These are phyloP conservation scores for Venturia oleaginea DNA, from an alignment of 2,329 filamentous ascomycete species.

Conservation along the genomic window DNA sequence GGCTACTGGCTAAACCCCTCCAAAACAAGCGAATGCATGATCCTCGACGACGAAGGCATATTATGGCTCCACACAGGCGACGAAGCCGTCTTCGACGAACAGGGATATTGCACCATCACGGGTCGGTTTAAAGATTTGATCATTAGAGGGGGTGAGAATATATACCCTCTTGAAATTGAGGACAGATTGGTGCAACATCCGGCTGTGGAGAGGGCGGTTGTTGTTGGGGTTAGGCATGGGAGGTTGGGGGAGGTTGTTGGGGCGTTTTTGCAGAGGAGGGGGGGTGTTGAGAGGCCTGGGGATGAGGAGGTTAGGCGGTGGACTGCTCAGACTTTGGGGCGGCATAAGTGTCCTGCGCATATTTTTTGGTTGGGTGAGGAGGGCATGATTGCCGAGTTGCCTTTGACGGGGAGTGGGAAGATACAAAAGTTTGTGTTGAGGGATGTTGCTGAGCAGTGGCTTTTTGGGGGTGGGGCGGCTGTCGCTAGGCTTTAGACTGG, in stretches of 20 bases:
- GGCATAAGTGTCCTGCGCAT: constrained; percentile 52
- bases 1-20: constrained; percentile 58
- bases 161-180: constrained; percentile 65
- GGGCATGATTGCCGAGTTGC: constrained; percentile 26
- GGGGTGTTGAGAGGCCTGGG: constrained; percentile 18
- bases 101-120: constrained; percentile 60
- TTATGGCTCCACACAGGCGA: constrained; percentile 32
- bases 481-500: neutral
- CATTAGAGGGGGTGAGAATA: constrained; percentile 47
- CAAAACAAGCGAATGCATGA: constrained; percentile 64
- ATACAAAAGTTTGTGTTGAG: constrained; percentile 33
- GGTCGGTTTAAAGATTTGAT: constrained; percentile 74
- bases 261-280: constrained; percentile 44
- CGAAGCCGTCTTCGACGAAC: constrained; percentile 30
- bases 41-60: constrained; percentile 52
- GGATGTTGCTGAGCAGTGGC: constrained; percentile 12
- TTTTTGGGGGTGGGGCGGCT: neutral
- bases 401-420: constrained; percentile 37
- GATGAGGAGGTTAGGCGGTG: constrained; percentile 29
- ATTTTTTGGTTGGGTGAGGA: constrained; percentile 64
- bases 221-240: constrained; percentile 60
- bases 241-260: constrained; percentile 66
- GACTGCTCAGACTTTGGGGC: constrained; percentile 29
- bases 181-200: constrained; percentile 60
- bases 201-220: constrained; percentile 53